Evolutionary conservation across 306 rosid species (phyloP).

Genomic region (Cyclanthera cordifolia): DNA sequence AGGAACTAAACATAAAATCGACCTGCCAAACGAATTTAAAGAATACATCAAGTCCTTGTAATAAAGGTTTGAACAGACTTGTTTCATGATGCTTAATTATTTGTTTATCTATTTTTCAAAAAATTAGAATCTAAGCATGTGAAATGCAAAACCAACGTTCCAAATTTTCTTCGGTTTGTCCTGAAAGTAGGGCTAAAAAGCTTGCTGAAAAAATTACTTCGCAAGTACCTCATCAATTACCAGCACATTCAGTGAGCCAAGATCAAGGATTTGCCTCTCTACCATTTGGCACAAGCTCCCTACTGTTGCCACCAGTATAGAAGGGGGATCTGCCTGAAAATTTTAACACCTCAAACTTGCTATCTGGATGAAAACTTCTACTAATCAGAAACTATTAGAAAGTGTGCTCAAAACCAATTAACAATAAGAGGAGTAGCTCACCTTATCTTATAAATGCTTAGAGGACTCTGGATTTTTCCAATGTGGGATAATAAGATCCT

Average conservation of each 20-base stretch:
- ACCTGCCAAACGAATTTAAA: conserved; percentile 37
- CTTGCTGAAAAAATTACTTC: not conserved
- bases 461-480: too few species aligned
- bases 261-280: conserved; percentile 45
- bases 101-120: not conserved
- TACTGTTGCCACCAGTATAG: conserved; percentile 72
- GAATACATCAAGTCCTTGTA: conserved; percentile 8
- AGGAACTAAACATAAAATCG: conserved; percentile 81
- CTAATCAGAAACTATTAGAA: too few species aligned
- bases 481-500: too few species aligned
- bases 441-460: too few species aligned
- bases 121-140: not conserved
- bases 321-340: conserved; percentile 85
- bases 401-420: too few species aligned
- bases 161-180: not conserved
- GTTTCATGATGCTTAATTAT: not conserved
- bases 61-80: not conserved
- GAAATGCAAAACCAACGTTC: not conserved
- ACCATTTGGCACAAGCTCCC: conserved; percentile 82
- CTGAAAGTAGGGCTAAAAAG: not conserved
- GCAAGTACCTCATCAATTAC: conserved; percentile 78
- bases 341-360: not conserved
- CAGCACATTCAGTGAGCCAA: conserved; percentile 55
- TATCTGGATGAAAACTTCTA: not conserved
- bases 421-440: too few species aligned